Base-by-base conservation (phyloP, 2,329 filamentous ascomycete species). In the Penicillium sp. region DNA sequence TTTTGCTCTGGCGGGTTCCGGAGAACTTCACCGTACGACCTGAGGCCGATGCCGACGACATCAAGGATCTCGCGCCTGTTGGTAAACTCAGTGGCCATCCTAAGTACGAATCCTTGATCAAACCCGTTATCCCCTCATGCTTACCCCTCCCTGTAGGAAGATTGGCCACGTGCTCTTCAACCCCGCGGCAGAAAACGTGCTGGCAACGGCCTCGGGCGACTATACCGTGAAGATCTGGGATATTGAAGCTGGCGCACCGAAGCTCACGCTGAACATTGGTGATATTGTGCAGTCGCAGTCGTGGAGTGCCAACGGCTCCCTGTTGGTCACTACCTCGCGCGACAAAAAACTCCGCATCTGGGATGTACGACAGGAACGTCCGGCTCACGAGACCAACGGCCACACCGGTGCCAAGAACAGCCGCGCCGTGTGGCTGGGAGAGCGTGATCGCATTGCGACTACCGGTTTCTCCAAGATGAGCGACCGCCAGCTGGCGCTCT, bases 391-490 rank as follows among this genome's bases (percentile, higher is more conserved):
- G 72, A 86, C 87, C 15, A 78, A 86, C 6, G 94, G 94, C 58
- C 94, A 99, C 73, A 83, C 86, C 31, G 94, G 94, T 54, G 94
- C 94, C 64, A 99, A 99, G 84, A 97, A 96, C 81, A 97, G 93
- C 77, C 88, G 94, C 71, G 88, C 89, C 31, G 92, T 96, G 15
- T 99, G 94, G 94, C 84, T 99, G 82, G 94, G 93, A 70, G 94
- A 97, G 76, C 91, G 95, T 70, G 95, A 97, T 77, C 87, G 93
- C 62, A 87, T 99, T 68, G 94, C 90, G 50, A 97, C 94, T 2
- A 97, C 94, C 6, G 94, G 94, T 61, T 99, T 99, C 82, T 97
- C 92, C 48, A 89, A 87, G 72, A 97, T 97, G 94, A 97, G 94
- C 72, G 94, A 99, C 77, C 87, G 94, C 51, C 94, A 99, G 74